Percentiles rank a stretch among this genome's conserved stretches.
Conservation (phyloP, 2,329 filamentous ascomycete species). For the Colletotrichum destructivum region DNA sequence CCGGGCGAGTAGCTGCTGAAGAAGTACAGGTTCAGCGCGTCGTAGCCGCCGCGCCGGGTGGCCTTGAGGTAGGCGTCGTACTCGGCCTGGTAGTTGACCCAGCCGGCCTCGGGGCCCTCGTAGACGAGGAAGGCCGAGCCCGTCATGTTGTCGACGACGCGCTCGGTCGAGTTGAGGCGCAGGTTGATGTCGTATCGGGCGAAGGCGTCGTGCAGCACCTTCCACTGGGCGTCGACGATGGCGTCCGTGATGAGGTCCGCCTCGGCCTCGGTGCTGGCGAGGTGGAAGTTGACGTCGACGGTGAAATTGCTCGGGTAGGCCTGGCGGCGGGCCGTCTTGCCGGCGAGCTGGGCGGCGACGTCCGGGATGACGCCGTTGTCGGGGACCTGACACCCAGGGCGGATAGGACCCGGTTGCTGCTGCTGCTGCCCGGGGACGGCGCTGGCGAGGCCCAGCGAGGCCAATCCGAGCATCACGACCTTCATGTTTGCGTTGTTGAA, state of each 20-base stretch:
- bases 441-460: constrained; percentile 24
- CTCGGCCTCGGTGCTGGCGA: constrained; percentile 47
- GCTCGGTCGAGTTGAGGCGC: constrained; percentile 45
- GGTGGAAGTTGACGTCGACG: constrained; percentile 48
- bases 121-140: constrained; percentile 46
- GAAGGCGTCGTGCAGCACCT: constrained; percentile 43
- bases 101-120: constrained; percentile 42
- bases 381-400: constrained; percentile 36
- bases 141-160: constrained; percentile 45
- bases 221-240: constrained; percentile 44
- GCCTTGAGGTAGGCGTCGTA: constrained; percentile 29
- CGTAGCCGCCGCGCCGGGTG: constrained; percentile 56
- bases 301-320: constrained; percentile 44
- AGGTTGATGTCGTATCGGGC: constrained; percentile 46
- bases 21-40: constrained; percentile 64
- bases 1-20: constrained; percentile 54
- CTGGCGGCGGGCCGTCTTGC: constrained; percentile 12
- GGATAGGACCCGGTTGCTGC: not conserved
- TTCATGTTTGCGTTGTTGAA: constrained; percentile 14
- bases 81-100: constrained; percentile 38
- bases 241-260: constrained; percentile 41
- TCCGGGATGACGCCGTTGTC: constrained; percentile 26
- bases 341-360: not conserved
- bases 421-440: not conserved
- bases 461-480: constrained; percentile 19